Conservation (phyloP, 768 basidiomycete species). For the Boletus pseudopeckii region DNA sequence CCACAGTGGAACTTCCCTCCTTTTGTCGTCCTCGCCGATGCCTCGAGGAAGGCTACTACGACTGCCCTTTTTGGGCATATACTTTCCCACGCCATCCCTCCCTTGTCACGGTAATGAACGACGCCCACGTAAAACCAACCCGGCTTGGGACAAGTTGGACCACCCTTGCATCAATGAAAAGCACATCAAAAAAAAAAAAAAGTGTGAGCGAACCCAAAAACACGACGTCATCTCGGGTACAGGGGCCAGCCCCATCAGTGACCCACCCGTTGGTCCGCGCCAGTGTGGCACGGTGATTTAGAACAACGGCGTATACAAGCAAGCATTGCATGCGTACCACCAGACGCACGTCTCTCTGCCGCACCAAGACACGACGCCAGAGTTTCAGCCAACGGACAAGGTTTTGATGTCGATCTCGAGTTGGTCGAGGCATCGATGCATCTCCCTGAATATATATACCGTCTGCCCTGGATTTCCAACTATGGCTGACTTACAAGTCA, state of each 20-base stretch:
- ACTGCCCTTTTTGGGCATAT: conserved; percentile 14
- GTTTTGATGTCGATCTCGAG: no score
- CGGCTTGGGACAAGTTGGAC: no score
- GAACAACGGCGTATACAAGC: neutral
- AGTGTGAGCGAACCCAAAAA: neutral
- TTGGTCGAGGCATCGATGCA: no score
- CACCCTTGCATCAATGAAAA: neutral
- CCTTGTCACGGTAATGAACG: conserved; percentile 23
- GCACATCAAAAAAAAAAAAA: no score
- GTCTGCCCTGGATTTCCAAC: no score
- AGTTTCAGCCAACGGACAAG: neutral
- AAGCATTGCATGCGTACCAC: no score
- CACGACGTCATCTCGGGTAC: conserved; percentile 18
- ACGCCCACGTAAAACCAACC: conserved; percentile 1
- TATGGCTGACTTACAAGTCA: no score
- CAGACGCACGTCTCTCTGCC: no score
- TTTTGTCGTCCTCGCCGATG: conserved; percentile 22
- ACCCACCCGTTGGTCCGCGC: conserved; percentile 22
- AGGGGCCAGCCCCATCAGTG: conserved; percentile 17
- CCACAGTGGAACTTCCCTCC: conserved; percentile 18
- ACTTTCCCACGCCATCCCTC: conserved; percentile 19
- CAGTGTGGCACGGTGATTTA: conserved; percentile 25
- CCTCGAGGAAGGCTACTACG: conserved; percentile 28
- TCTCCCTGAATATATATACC: no score
- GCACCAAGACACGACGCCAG: conserved; percentile 1